Base-by-base conservation (phyloP, 345 rosid species). In the Carallia pectinifolia region DNA sequence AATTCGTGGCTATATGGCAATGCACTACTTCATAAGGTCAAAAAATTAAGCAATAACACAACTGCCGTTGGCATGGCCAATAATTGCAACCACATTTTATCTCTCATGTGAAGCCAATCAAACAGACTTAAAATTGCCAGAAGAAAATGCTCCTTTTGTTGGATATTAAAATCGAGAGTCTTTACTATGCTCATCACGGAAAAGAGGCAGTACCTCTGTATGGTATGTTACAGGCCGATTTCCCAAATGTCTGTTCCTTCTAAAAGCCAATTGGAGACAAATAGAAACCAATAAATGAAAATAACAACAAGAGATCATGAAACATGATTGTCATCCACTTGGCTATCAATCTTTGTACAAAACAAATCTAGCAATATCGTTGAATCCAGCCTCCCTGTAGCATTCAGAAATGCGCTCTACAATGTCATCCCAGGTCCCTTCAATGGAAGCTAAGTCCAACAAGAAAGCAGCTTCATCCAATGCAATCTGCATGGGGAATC, bases 391-490 rank as follows among this genome's bases (percentile, higher is more conserved):
- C 59, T 90, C 88, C 56, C 73, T 75, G 33, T 93, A 93, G 71
- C 94, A 93, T 64, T 86, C 86, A 39, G 91, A 92, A 47, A 89
- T 78, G 15, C 84, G 84, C 29, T 87, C 81, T 44, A 76, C 18
- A 63, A 71, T 79, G 61, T 81, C 89, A 13, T 77, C 80, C 98
- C 98, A 90, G 52, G 83, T 81, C 73, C 97, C 98, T 65, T 93
- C 91, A 30, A 90, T 81, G 67, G 96, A 90, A 65, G 91, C 97
- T 71, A 93, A 84, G 81, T 93, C 98, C 84, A 93, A 80, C 61
- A 90, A 78, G 80, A 90, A 93, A n/a, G 96, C 97, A 0, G 92
- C 95, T 68, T 79, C 91, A 72, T 89, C 93, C 80, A 92, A 79
- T 19, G 89, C 81, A 76, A 89, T 78, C 93, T 90, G 87, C 70